Percentiles rank a stretch among this genome's conserved stretches.
phyloP scores from a whole-genome alignment of 805 yeast genomes.

The Zygotorulaspora danielsina region DNA sequence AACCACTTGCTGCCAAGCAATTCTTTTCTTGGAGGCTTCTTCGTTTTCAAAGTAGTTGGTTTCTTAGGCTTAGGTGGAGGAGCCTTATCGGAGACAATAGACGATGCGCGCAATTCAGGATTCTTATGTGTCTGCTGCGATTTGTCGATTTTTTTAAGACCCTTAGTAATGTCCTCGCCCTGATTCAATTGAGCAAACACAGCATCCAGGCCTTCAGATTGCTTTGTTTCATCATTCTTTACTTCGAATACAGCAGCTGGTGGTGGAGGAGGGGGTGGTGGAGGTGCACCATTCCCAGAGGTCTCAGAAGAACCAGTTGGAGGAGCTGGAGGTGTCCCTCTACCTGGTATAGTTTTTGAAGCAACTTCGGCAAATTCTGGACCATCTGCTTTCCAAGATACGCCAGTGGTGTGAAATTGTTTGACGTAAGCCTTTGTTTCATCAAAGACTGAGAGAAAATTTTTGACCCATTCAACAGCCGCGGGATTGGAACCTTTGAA shows the following conservation, averaged over 20 bases:
- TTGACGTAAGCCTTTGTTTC: constrained; percentile 69
- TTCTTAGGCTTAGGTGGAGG: constrained; percentile 81
- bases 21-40: constrained; percentile 61
- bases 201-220: constrained; percentile 65
- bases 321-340: constrained; percentile 23
- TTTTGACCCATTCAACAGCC: constrained; percentile 79
- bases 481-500: constrained; percentile 63
- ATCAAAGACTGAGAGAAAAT: constrained; percentile 59
- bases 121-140: constrained; percentile 93
- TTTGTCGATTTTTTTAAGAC: constrained; percentile 86
- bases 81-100: constrained; percentile 45
- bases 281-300: constrained; percentile 41
- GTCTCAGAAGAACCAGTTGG: constrained; percentile 33
- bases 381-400: constrained; percentile 68
- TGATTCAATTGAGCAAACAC: constrained; percentile 86
- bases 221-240: constrained; percentile 27
- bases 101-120: constrained; percentile 66
- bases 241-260: constrained; percentile 65
- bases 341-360: constrained; percentile 26
- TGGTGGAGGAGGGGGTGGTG: constrained; percentile 93
- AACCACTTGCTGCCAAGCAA: constrained; percentile 86
- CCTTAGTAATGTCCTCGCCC: constrained; percentile 80
- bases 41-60: constrained; percentile 55
- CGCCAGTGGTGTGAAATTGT: constrained; percentile 79
- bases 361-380: constrained; percentile 41